phyloP scores from a whole-genome alignment of 2,329 filamentous ascomycete species.

The Venturia carpophila region DNA sequence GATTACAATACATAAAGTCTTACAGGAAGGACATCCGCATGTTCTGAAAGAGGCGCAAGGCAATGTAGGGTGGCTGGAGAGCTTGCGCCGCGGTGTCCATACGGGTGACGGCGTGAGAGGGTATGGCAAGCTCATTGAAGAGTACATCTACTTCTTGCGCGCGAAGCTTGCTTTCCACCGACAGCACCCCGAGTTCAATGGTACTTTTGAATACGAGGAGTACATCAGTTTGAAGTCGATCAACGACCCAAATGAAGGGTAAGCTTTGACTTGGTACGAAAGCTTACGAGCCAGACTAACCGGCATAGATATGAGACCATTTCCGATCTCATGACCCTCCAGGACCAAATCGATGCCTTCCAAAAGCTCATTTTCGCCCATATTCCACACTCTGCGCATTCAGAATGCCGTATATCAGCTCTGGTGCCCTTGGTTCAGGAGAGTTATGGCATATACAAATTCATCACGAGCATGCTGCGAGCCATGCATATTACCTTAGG shows the following conservation, averaged over 20 bases:
- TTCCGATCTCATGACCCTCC: conserved; percentile 87
- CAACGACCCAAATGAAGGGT: conserved; percentile 97
- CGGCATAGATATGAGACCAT: conserved; percentile 70
- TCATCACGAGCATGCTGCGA: conserved; percentile 97
- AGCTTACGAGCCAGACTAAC: conserved; percentile 18
- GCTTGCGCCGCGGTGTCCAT: conserved; percentile 71
- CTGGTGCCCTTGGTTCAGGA: conserved; percentile 91
- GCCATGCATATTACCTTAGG: conserved; percentile 93
- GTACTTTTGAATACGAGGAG: conserved; percentile 97
- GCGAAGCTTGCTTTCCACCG: conserved; percentile 95
- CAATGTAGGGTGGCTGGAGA: conserved; percentile 87
- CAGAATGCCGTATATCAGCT: conserved; percentile 92
- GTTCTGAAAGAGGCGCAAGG: conserved; percentile 82
- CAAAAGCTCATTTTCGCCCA: conserved; percentile 98
- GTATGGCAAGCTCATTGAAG: conserved; percentile 85
- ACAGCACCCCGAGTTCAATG: conserved; percentile 96
- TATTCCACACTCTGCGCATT: conserved; percentile 84
- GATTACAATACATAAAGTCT: conserved; percentile 93
- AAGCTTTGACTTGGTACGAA: conserved; percentile 26
- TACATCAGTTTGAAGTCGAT: conserved; percentile 97
- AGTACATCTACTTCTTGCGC: conserved; percentile 93
- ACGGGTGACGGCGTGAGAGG: conserved; percentile 75
- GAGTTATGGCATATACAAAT: conserved; percentile 99
- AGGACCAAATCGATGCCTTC: conserved; percentile 97
- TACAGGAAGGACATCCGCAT: conserved; percentile 90